Percentiles rank a stretch among this genome's conserved stretches.
Evolutionary conservation across 108 stramenopile genomes (phyloP).

Genomic region (Conticribra guillardii): DNA sequence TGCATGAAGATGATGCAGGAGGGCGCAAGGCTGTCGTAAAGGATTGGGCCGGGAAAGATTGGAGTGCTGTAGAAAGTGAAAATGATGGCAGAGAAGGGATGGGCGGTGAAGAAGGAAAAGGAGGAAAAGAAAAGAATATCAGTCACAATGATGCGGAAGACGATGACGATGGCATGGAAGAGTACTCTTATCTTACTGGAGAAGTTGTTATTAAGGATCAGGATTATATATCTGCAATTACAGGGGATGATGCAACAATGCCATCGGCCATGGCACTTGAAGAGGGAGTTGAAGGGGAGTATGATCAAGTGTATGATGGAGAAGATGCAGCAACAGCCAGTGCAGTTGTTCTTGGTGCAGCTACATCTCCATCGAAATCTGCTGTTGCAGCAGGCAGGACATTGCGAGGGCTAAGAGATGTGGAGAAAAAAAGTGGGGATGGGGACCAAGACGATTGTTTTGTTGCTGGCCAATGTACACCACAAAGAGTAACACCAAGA

Average conservation of each 20-base stretch:
- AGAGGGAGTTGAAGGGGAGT: background rate
- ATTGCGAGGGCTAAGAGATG: background rate
- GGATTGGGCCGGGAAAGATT: slow-evolving; percentile 26
- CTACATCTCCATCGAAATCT: slow-evolving; percentile 7
- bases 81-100: slow-evolving; percentile 1
- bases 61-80: slow-evolving; percentile 23
- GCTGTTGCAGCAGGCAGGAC: background rate
- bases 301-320: slow-evolving; percentile 1
- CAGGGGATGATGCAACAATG: slow-evolving; percentile 38
- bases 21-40: background rate
- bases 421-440: background rate
- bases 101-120: slow-evolving; percentile 1
- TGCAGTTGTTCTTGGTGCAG: slow-evolving; percentile 19
- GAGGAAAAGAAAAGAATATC: background rate
- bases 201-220: slow-evolving; percentile 38
- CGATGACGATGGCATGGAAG: slow-evolving; percentile 44
- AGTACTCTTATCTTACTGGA: slow-evolving; percentile 40
- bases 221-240: slow-evolving; percentile 33
- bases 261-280: slow-evolving; percentile 4
- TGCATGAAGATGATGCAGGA: background rate
- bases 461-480: background rate
- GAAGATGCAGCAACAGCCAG: slow-evolving; percentile 12
- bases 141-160: slow-evolving; percentile 22
- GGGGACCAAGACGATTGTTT: background rate
- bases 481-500: background rate